Conservation (phyloP, 208 protist genomes). For the Trypanosoma lewisi region DNA sequence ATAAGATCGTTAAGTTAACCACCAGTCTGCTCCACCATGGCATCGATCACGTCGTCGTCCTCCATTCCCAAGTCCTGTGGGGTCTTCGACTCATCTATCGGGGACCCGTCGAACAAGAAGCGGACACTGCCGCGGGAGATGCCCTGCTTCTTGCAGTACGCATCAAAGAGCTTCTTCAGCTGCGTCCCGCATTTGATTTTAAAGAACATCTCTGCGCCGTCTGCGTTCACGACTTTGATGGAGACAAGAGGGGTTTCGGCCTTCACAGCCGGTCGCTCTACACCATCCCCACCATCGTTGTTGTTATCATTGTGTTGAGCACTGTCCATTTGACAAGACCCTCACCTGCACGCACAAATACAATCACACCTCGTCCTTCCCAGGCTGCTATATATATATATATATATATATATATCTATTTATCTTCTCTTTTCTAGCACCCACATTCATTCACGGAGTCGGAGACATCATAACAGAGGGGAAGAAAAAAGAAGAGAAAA, state of each 20-base stretch:
- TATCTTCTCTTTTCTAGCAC: background rate
- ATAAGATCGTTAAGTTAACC: conserved; percentile 94
- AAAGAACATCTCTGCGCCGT: conserved; percentile 96
- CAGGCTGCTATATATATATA: background rate
- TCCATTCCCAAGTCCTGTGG: conserved; percentile 94
- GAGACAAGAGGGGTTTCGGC: conserved; percentile 79
- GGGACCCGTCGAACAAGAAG: conserved; percentile 95
- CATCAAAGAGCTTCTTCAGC: conserved; percentile 96
- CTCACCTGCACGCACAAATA: background rate
- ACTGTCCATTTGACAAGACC: conserved; percentile 6
- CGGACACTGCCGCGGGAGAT: conserved; percentile 86
- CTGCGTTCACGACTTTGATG: conserved; percentile 90
- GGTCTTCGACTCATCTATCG: conserved; percentile 90
- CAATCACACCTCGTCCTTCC: background rate
- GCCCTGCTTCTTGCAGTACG: conserved; percentile 96
- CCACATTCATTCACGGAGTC: background rate
- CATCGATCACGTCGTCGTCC: conserved; percentile 94
- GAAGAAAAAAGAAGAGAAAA: conserved; percentile 3
- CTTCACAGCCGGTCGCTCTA: conserved; percentile 44
- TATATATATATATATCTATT: background rate
- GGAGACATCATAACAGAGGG: conserved; percentile 10
- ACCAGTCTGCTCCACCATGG: conserved; percentile 92
- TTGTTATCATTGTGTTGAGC: conserved; percentile 26
- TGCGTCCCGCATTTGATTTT: conserved; percentile 94
- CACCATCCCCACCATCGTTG: conserved; percentile 21